These are phyloP conservation scores for Populus trichocarpa DNA, from an alignment of 441 rosid genomes.

Conservation along the genomic window DNA sequence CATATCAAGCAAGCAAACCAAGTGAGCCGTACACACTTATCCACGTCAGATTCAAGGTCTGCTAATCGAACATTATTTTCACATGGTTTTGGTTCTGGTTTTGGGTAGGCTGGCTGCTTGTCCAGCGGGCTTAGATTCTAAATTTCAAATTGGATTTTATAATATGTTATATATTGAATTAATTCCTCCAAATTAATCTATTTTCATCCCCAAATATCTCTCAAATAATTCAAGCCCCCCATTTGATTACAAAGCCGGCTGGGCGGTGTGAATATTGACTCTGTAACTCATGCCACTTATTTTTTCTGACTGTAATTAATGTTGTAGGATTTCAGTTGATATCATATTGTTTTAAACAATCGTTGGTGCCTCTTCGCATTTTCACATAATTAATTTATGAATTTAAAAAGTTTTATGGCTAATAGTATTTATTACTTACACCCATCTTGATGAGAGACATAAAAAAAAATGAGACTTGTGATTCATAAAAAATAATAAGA, in stretches of 20 bases:
- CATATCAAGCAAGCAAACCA: neutral
- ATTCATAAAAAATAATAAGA: no score
- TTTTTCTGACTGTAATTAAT: no score
- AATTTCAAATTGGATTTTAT: neutral
- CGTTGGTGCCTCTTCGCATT: neutral
- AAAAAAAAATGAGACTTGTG: no score
- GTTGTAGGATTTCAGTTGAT: no score
- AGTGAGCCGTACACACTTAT: neutral
- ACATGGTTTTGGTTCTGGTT: neutral
- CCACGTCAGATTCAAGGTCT: neutral
- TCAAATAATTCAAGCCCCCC: no score
- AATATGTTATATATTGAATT: no score
- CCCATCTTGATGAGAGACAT: no score
- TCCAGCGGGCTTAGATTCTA: neutral
- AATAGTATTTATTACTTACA: no score
- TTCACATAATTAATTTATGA: neutral
- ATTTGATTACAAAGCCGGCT: neutral
- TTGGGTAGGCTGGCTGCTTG: neutral
- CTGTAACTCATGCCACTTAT: neutral
- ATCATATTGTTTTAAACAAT: no score
- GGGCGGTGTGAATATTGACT: neutral
- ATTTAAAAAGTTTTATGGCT: no score
- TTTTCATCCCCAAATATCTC: no score
- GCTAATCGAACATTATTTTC: neutral
- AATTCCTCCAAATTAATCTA: no score